Base-by-base conservation (phyloP, 2,329 filamentous ascomycete genomes). In the Alternaria infectoria region DNA sequence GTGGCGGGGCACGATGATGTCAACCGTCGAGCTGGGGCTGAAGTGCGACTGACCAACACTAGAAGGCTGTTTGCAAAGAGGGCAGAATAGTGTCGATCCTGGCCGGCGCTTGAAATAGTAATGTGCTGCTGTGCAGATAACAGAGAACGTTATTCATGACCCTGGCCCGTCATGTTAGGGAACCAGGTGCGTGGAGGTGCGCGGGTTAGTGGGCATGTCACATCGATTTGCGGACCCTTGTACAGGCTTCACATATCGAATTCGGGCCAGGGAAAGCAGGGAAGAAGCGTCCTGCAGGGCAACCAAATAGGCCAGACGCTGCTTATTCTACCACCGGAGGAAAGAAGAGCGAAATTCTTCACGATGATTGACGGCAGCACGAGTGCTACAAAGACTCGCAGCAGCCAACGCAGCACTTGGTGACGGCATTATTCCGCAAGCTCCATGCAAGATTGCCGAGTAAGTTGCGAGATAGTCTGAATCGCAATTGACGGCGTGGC, bases 1-100 rank as follows among this genome's bases (percentile, higher is more conserved):
- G 59, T 61, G 56, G 66, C 60, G 62, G 66, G 64, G 68, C 61
- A 62, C 54, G 50, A 69, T 61, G 61, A 67, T 65, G 61, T 66
- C 65, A 66, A 64, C 21, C 55, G 47, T 46, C 25, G n/a, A 45
- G 40, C 49, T 45, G 36, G 40, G 40, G 47, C 47, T 57, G 26
- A 25, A 54, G 26, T 36, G 49, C 40, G 40, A 56, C 44, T 43
- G 45, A 54, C 17, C 51, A 40, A 63, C 21, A 43, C 32, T 40
- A 45, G 25, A 50, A 25, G 46, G 46, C 25, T 30, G 23, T 32
- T 43, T 56, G 36, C 40, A 44, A 54, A 40, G 30, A 59, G 49
- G 19, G 15, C 23, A 49, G 26, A 47, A 50, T 44, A 52, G 28
- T 13, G 49, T 19, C 23, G 45, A 56, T 56, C 28, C 30, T 58